Evolutionary conservation across 306 rosid genomes (phyloP).

Genomic region (Dryas octopetala): DNA sequence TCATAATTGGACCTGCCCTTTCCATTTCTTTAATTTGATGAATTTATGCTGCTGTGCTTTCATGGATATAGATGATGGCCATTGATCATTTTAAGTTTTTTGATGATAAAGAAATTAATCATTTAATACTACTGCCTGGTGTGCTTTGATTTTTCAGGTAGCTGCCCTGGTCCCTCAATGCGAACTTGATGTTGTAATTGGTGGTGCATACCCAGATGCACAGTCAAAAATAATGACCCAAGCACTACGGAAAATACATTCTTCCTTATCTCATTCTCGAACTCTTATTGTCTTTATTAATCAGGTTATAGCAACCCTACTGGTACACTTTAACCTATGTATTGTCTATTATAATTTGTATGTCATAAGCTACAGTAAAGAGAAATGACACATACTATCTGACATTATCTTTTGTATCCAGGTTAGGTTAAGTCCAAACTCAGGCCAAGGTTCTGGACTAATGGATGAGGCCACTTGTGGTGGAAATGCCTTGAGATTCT

Average conservation of each 20-base stretch:
- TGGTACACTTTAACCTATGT: slow-evolving; percentile 6
- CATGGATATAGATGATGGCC: background rate
- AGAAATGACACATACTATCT: slow-evolving; percentile 22
- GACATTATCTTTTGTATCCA: slow-evolving; percentile 28
- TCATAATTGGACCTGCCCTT: background rate
- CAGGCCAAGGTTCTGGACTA: slow-evolving; percentile 40
- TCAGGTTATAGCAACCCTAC: slow-evolving; percentile 52
- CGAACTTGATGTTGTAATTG: slow-evolving; percentile 61
- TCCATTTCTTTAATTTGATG: background rate
- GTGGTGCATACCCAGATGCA: slow-evolving; percentile 36
- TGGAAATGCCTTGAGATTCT: slow-evolving; percentile 86
- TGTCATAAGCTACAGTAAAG: background rate
- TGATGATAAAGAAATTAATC: background rate
- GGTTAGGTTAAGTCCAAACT: slow-evolving; percentile 57
- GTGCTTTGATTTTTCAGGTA: slow-evolving; percentile 48
- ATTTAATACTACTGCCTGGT: background rate
- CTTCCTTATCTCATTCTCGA: slow-evolving; percentile 59
- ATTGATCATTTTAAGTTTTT: background rate
- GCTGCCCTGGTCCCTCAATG: slow-evolving; percentile 85
- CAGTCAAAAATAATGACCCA: slow-evolving; percentile 66
- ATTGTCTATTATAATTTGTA: background rate
- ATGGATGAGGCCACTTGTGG: slow-evolving; percentile 81
- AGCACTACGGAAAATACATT: slow-evolving; percentile 70
- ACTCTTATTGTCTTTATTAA: slow-evolving; percentile 68
- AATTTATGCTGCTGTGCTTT: background rate